Percentiles rank a stretch among this genome's conserved stretches.
Evolutionary conservation across 768 basidiomycete species (phyloP).

Genomic region (Macrolepiota dolichaula): DNA sequence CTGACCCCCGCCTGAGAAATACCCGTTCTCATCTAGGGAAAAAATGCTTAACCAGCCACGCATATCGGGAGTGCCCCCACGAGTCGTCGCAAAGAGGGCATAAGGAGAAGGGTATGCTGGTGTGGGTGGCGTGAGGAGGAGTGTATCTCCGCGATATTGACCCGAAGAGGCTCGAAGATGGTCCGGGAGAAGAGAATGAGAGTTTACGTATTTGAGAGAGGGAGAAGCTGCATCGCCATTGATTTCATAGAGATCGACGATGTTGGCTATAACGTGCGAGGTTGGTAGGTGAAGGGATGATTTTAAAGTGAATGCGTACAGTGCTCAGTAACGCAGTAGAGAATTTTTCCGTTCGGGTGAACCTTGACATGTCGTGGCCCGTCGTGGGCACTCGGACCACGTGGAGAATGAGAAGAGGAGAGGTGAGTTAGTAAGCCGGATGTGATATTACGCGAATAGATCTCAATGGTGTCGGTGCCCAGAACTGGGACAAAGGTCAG

Average conservation of each 20-base stretch:
- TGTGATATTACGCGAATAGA: constrained; percentile 32
- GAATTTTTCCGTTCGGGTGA: constrained; percentile 45
- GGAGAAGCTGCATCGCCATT: constrained; percentile 13
- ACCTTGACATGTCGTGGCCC: constrained; percentile 52
- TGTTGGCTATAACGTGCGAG: constrained; percentile 32
- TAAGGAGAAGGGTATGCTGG: constrained; percentile 29
- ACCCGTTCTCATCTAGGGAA: constrained; percentile 35
- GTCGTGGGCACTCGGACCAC: constrained; percentile 32
- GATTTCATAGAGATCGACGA: constrained; percentile 42
- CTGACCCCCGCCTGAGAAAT: constrained; percentile 19
- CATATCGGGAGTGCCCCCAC: constrained; percentile 31
- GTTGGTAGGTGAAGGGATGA: background rate
- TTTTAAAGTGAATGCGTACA: constrained; percentile 26
- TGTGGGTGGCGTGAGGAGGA: constrained; percentile 38
- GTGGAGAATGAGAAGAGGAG: constrained; percentile 35
- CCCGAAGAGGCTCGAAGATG: constrained; percentile 7
- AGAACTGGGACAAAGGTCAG: constrained; percentile 49
- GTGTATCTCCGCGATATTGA: constrained; percentile 43
- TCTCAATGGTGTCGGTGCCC: constrained; percentile 44
- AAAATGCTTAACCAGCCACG: constrained; percentile 44
- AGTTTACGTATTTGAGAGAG: constrained; percentile 26
- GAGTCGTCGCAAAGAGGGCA: constrained; percentile 45
- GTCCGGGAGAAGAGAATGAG: constrained; percentile 30
- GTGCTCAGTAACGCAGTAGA: constrained; percentile 54
- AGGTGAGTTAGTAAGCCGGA: constrained; percentile 35